Evolutionary conservation across 805 yeast genomes (phyloP), one percentile per base, ranked within the genome.

Genomic region (Limtongia smithiae): DNA sequence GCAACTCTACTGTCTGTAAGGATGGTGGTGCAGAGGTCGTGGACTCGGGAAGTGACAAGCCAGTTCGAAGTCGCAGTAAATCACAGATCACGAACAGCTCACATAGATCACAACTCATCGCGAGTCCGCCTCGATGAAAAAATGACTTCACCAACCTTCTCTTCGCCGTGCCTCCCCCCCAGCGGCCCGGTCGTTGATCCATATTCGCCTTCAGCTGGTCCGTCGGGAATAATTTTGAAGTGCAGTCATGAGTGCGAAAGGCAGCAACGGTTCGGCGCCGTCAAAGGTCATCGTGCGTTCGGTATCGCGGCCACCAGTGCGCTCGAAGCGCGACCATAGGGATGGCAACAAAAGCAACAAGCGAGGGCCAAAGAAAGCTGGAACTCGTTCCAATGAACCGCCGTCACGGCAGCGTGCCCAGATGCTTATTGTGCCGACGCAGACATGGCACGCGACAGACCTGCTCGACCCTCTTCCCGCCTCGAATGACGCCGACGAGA

Each of bases 1-100:
- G 50, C 66, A 51, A 61, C 69, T 67, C 69, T 60, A 67, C 70
- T 65, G 65, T 37, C 35, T 37, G 39, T 7, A 17, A n/a, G 28
- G 32, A 17, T 14, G 38, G 24, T 18, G 24, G 27, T 38, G 24
- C 7, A 38, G 8, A 34, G 42, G 21, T 44, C 3, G 35, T n/a
- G 22, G 15, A 28, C 27, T 25, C 18, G 17, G 44, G 41, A 21
- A 30, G 24, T 11, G 36, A 37, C 6, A 21, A 11, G 41, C 34
- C 17, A 31, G 34, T 31, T 5, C 7, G 6, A 6, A 25, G 28
- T 25, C 28, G 9, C 28, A 25, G 28, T 25, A 6, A 6, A 25
- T 25, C 28, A 25, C 28, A 15, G n/a, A 6, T 31, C 34, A 31
- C 34, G 17, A 7, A 6, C 17, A 12, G 14, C 34, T 31, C 34